Percentiles rank a stretch among this genome's conserved stretches.
These are phyloP conservation scores for Chloranthus sessilifolius DNA, from an alignment of 164 flowering plant species.

Conservation along the genomic window DNA sequence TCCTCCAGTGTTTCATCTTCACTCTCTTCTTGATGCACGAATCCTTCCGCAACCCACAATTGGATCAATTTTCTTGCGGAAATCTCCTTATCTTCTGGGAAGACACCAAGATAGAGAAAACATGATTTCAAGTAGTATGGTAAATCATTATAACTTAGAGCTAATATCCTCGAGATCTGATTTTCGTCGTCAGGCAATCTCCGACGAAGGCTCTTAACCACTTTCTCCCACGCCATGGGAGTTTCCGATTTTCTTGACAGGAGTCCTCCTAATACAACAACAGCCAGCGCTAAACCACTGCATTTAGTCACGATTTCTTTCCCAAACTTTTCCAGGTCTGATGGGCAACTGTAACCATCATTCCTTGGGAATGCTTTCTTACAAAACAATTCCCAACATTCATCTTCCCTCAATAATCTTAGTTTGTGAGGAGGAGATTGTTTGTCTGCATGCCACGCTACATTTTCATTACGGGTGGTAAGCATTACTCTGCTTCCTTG, in stretches of 20 bases:
- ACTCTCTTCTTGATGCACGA: not conserved
- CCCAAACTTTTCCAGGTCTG: not conserved
- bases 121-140: constrained; percentile 14
- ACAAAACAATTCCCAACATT: constrained; percentile 1
- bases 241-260: not conserved
- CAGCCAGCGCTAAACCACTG: not conserved
- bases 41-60: constrained; percentile 8
- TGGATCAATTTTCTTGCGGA: not conserved
- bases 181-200: not conserved
- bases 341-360: not conserved
- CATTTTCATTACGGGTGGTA: constrained; percentile 32
- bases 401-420: not conserved
- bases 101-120: constrained; percentile 11
- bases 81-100: constrained; percentile 1
- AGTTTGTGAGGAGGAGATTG: not conserved
- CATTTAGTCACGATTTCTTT: not conserved
- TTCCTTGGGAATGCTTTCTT: not conserved
- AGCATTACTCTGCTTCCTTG: constrained; percentile 33
- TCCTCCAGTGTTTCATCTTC: constrained; percentile 5
- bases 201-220: not conserved
- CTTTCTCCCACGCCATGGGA: not conserved
- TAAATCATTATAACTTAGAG: constrained; percentile 16
- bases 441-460: constrained; percentile 11
- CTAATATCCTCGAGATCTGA: not conserved
- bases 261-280: not conserved